Evolutionary conservation across 768 basidiomycete genomes (phyloP).

Genomic region (Lactarius trivialis): DNA sequence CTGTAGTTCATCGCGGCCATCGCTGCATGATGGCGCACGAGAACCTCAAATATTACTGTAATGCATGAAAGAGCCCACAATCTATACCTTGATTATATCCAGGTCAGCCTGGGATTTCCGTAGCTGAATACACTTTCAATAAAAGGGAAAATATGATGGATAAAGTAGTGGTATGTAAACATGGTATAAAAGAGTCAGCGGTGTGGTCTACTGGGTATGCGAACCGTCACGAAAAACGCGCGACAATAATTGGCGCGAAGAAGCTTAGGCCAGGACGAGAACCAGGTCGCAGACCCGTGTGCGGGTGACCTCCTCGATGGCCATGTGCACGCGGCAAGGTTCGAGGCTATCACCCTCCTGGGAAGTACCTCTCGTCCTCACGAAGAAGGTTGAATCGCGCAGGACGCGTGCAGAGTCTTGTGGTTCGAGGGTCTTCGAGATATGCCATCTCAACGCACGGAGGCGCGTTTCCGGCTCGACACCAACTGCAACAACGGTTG

Average conservation of each 20-base stretch:
- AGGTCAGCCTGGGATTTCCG: no score
- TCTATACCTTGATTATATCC: no score
- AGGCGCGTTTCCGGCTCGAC: constrained; percentile 15
- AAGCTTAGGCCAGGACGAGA: constrained; percentile 8
- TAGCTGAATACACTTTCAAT: neutral
- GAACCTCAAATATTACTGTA: no score
- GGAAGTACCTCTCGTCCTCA: neutral
- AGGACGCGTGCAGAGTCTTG: constrained; percentile 13
- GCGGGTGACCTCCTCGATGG: constrained; percentile 15
- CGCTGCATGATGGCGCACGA: no score
- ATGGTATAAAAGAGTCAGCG: neutral
- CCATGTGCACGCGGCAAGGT: constrained; percentile 10
- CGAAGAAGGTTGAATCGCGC: constrained; percentile 12
- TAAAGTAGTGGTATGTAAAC: neutral
- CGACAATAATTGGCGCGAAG: no score
- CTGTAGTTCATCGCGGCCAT: no score
- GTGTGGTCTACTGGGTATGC: neutral
- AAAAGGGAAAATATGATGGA: neutral
- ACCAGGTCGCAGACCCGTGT: constrained; percentile 9
- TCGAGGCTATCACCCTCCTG: neutral
- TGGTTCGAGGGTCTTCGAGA: constrained; percentile 10
- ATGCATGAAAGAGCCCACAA: no score
- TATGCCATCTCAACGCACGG: constrained; percentile 17
- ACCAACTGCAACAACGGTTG: constrained; percentile 1
- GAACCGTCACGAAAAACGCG: neutral